These are phyloP conservation scores for Candolleomyces eurysporus DNA, from an alignment of 768 basidiomycete species.

Conservation along the genomic window DNA sequence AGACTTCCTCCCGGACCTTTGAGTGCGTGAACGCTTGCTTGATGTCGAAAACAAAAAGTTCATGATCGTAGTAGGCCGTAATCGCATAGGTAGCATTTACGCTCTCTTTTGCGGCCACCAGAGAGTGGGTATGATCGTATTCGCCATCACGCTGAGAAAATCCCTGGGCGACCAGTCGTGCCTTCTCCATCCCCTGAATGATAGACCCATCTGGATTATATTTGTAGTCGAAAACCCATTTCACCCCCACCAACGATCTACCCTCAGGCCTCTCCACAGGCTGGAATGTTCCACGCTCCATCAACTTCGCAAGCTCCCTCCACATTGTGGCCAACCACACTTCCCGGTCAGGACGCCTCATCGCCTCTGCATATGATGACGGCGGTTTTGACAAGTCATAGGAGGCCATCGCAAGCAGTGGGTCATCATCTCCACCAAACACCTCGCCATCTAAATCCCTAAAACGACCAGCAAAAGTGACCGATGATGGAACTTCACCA, in stretches of 20 bases:
- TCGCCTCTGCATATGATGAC: no score
- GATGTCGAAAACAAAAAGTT: conserved; percentile 15
- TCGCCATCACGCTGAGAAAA: conserved; percentile 37
- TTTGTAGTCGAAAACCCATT: conserved; percentile 8
- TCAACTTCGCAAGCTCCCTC: conserved; percentile 18
- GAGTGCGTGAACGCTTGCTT: conserved; percentile 21
- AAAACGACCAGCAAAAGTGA: not conserved
- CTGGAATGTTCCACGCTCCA: conserved; percentile 25
- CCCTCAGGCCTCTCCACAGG: conserved; percentile 9
- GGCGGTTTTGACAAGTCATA: no score
- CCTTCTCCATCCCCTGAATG: conserved; percentile 13
- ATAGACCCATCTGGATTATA: not conserved
- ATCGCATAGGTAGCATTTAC: conserved; percentile 23
- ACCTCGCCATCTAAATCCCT: not conserved
- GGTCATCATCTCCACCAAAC: no score
- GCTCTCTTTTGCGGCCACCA: conserved; percentile 20
- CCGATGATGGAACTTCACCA: not conserved
- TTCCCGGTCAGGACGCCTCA: no score
- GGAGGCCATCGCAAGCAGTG: no score
- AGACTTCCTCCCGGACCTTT: conserved; percentile 11
- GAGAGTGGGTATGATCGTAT: conserved; percentile 32
- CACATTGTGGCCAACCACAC: no score
- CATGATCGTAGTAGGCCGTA: conserved; percentile 13
- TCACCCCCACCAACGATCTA: not conserved
- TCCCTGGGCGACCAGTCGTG: conserved; percentile 37